A percentile compares a stretch with the other conserved stretches of the same genome.
These are phyloP conservation scores for Fomitopsis pulvina DNA, from an alignment of 768 basidiomycete species.

Conservation along the genomic window DNA sequence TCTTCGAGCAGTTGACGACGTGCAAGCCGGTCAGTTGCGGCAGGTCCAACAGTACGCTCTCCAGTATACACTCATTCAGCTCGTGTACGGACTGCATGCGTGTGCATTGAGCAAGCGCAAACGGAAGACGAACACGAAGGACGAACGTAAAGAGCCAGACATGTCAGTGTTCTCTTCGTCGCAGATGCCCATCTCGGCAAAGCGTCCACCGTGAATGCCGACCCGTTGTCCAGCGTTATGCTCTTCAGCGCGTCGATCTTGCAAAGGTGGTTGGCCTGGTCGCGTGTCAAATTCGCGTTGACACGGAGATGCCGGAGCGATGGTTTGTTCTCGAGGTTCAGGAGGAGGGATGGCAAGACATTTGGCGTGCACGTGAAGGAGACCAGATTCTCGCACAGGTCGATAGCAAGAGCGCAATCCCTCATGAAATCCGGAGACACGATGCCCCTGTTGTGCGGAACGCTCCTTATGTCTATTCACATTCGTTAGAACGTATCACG, in stretches of 20 bases:
- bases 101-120: not conserved
- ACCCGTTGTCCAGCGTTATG: constrained; percentile 52
- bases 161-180: constrained; percentile 39
- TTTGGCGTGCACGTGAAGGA: constrained; percentile 50
- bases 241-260: constrained; percentile 34
- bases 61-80: constrained; percentile 46
- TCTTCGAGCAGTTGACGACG: constrained; percentile 50
- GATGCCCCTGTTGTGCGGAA: constrained; percentile 34
- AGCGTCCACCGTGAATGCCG: constrained; percentile 53
- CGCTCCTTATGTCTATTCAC: constrained; percentile 43
- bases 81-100: constrained; percentile 45
- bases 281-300: constrained; percentile 44
- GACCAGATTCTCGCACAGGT: constrained; percentile 43
- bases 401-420: constrained; percentile 44
- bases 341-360: constrained; percentile 44
- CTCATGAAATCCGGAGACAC: constrained; percentile 35
- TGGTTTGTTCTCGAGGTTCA: constrained; percentile 35
- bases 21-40: constrained; percentile 53
- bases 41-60: constrained; percentile 39
- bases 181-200: constrained; percentile 50
- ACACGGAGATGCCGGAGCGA: constrained; percentile 42
- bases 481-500: not conserved
- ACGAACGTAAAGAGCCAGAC: constrained; percentile 57
- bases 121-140: not conserved
- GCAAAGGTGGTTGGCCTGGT: constrained; percentile 40